Evolutionary conservation across 495 filamentous ascomycete species (phyloP), one percentile per base, ranked within the genome.

Genomic region (Aspergillus cristatus): DNA sequence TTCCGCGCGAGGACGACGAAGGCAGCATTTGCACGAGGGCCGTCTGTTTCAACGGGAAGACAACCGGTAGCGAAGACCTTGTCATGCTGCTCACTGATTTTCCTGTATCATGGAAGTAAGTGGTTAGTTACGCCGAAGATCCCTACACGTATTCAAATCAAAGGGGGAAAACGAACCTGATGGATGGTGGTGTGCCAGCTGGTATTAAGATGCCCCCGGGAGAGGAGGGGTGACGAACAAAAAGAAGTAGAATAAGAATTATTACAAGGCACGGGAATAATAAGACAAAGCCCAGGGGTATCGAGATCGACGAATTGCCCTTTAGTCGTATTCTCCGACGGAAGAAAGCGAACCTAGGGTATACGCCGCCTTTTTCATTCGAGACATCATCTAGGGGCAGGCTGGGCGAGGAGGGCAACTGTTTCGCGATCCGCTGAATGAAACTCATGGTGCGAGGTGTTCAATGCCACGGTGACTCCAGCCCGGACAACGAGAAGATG

Each of bases 1-100:
- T 99, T 96, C 47, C 91, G 71, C 16, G 91, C 91, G 37, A 99
- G 75, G 14, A 99, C 89, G 44, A 99, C 93, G 44, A 99, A 91
- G 12, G 84, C 89, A 34, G 86, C 91, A 58, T 99, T 97, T 48
- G 81, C 91, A 46, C 87, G 76, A 33, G 79, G 81, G 8, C 71
- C 76, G 41, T 83, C 75, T 14, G 72, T 78, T 42, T 78, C 62
- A 11, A 75, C 71, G 37, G 85, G 78, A 40, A 83, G 67, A 60
- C 91, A 99, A 43, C 91, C 91, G 7, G 79, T 83, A 30, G 84
- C 84, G 53, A 99, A 99, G 35, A 94, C 87, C 58, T 91, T 94
- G 67, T 99, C 91, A 62, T 95, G 74, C 47, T 89, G 81, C 65
- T 99, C 91, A 63, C 84, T 95, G 47, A 99, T 99, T 78, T 85